phyloP scores from a whole-genome alignment of 441 rosid species.

The Arabidopsis hybrid region DNA sequence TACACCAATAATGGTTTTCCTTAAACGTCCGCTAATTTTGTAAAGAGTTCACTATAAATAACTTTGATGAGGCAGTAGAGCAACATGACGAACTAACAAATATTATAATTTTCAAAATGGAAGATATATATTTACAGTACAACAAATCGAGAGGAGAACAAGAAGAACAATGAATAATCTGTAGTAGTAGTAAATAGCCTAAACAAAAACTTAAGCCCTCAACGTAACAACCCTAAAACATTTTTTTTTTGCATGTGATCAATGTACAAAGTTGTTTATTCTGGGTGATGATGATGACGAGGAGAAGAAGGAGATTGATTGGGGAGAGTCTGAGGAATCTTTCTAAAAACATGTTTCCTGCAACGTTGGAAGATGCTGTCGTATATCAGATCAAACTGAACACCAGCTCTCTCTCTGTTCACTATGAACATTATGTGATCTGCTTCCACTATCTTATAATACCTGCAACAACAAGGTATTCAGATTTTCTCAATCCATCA shows the following conservation, averaged over 20 bases:
- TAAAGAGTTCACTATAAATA: too few species aligned
- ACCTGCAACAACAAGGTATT: constrained; percentile 60
- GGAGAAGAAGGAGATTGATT: constrained; percentile 49
- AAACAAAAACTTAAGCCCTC: constrained; percentile 18
- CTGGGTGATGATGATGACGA: constrained; percentile 51
- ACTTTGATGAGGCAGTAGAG: neutral
- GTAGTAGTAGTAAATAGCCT: constrained; percentile 32
- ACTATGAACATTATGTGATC: constrained; percentile 89
- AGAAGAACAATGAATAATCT: constrained; percentile 19
- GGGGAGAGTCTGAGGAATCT: constrained; percentile 66
- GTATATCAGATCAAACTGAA: constrained; percentile 83
- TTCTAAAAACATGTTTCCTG: constrained; percentile 78
- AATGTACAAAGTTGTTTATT: constrained; percentile 25
- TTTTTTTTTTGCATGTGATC: neutral
- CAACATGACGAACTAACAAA: neutral
- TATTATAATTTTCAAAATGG: neutral
- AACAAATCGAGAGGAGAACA: constrained; percentile 7
- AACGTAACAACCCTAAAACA: constrained; percentile 2
- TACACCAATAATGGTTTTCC: constrained; percentile 9
- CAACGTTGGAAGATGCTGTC: constrained; percentile 93
- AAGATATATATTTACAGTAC: constrained; percentile 9
- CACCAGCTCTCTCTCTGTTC: constrained; percentile 93
- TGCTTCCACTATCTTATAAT: constrained; percentile 91
- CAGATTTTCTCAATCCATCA: neutral
- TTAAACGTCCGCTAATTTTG: too few species aligned